Evolutionary conservation across 345 rosid species (phyloP), one percentile per base, ranked within the genome.

Genomic region (Populus simonii): DNA sequence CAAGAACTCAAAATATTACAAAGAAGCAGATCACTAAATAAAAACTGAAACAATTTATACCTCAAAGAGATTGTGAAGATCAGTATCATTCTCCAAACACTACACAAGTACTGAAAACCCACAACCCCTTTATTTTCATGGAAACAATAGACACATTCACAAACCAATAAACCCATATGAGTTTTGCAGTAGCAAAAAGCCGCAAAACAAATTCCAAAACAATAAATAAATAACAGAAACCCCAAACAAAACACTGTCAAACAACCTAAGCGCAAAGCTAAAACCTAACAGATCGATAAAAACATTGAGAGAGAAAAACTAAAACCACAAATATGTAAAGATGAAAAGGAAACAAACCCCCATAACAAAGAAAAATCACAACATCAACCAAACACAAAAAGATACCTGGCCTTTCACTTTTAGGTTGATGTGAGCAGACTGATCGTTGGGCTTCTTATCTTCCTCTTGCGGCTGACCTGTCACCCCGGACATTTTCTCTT

Each of bases 391-490:
- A 3, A 51, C n/a, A 72, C 13, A 38, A 75, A 78, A n/a, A 47
- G 20, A 70, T 70, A 93, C 98, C 97, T 94, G 97, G 61, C 97
- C 94, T 84, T 93, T 92, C 79, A 93, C 98, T 76, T 93, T 93
- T 61, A 93, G 97, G 35, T 92, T 92, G 86, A 93, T 90, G 82
- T 92, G 97, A 33, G 85, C 92, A 17, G 89, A 77, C 76, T 89
- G 90, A 39, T 91, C 98, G 73, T 81, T 85, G 29, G 94, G 94
- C 87, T 92, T 90, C 93, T 93, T 92, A 65, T 88, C 97, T 77
- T 89, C 91, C 73, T 90, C 96, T 68, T 82, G 79, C 8, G 65
- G 74, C 70, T 74, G 88, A 53, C 66, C 87, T 1, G 87, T 74
- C 63, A 79, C 77, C 8, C 85, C 79, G 7, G 77, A 78, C 87